Evolutionary conservation across 352 stramenopile genomes (phyloP).

Genomic region (Thalassiosira gravida): DNA sequence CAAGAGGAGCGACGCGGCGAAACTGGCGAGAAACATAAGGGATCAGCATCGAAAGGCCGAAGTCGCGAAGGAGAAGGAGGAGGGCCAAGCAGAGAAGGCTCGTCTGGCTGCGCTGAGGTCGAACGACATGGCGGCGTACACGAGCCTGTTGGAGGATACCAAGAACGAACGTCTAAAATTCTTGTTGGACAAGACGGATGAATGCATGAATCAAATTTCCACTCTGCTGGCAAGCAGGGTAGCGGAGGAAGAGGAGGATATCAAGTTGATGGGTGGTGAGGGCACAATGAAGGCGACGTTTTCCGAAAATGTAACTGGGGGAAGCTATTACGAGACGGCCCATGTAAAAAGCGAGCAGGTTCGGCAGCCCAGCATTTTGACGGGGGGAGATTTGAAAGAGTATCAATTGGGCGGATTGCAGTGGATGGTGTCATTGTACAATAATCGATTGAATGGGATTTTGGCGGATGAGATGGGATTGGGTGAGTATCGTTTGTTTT

Average conservation of each 20-base stretch:
- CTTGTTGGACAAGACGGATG: constrained; percentile 94
- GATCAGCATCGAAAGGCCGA: constrained; percentile 77
- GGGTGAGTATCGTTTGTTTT: constrained; percentile 30
- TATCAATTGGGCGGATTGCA: constrained; percentile 98
- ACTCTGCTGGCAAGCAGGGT: constrained; percentile 90
- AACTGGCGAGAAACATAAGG: constrained; percentile 67
- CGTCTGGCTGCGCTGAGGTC: constrained; percentile 76
- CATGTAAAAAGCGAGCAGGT: constrained; percentile 87
- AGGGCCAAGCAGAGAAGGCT: constrained; percentile 66
- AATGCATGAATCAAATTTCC: constrained; percentile 94
- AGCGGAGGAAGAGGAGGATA: constrained; percentile 59
- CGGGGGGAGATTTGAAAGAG: constrained; percentile 69
- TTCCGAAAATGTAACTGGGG: constrained; percentile 72
- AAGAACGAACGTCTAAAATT: constrained; percentile 97
- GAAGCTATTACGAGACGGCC: constrained; percentile 86
- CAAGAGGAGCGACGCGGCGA: constrained; percentile 63
- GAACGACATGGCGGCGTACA: constrained; percentile 98
- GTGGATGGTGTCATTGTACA: constrained; percentile 97
- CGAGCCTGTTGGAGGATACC: constrained; percentile 94
- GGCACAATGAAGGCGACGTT: constrained; percentile 43
- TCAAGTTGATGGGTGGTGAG: constrained; percentile 53
- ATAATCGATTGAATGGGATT: constrained; percentile 98
- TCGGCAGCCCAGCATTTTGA: constrained; percentile 86
- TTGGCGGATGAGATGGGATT: constrained; percentile 91
- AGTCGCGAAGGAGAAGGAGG: constrained; percentile 78